A percentile compares a stretch with the other conserved stretches of the same genome.
phyloP scores from a whole-genome alignment of 2,329 filamentous ascomycete genomes.

The Alternaria triticimaculans region DNA sequence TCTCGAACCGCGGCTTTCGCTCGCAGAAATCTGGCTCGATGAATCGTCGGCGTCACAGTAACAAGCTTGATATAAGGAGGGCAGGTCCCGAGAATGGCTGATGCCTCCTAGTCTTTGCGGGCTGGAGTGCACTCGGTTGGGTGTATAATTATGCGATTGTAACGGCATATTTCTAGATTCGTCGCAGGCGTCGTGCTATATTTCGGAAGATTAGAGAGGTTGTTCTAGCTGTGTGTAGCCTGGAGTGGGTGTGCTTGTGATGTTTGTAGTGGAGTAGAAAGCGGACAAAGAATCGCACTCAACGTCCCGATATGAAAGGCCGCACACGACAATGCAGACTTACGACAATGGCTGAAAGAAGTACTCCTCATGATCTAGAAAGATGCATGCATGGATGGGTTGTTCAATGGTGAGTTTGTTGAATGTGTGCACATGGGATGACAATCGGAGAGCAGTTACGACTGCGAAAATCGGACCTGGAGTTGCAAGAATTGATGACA shows the following conservation, averaged over 20 bases:
- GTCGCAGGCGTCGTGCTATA: not conserved
- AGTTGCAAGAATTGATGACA: no score
- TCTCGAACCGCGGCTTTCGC: not conserved
- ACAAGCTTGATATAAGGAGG: not conserved
- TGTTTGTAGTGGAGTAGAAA: not conserved
- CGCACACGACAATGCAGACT: not conserved
- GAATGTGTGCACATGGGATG: not conserved
- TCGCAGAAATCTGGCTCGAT: not conserved
- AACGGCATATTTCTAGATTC: not conserved
- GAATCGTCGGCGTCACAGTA: not conserved
- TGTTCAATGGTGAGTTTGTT: not conserved
- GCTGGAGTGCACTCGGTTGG: not conserved
- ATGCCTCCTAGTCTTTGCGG: not conserved
- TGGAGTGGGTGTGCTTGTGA: not conserved
- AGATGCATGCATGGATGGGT: not conserved
- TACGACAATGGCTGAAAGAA: not conserved
- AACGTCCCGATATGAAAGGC: not conserved
- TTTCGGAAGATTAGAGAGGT: not conserved
- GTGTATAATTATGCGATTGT: not conserved
- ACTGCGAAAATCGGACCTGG: no score
- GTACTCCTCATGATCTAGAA: not conserved
- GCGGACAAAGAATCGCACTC: not conserved
- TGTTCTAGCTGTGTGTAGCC: not conserved
- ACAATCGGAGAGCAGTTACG: no score
- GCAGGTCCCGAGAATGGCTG: not conserved